Evolutionary conservation across 2,329 filamentous ascomycete genomes (phyloP), one percentile per base, ranked within the genome.

Genomic region (Paraconiothyrium sp.): DNA sequence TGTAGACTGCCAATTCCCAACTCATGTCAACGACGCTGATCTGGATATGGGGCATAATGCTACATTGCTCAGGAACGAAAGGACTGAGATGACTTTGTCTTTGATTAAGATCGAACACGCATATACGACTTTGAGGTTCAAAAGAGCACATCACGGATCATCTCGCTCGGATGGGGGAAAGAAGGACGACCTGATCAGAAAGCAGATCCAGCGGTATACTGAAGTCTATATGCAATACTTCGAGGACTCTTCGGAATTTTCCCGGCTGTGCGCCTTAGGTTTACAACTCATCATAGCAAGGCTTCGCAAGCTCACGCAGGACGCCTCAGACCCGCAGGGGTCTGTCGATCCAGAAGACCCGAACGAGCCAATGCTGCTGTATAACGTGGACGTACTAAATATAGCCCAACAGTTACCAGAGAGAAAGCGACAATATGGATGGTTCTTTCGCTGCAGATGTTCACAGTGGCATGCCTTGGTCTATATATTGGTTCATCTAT

Each of bases 401-500:
- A 59, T 60, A 14, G 27, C 59, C 16, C 34, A 61, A 58, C 62
- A 65, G 30, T 41, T 67, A 11, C 62, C 65, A 14, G 22, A 52
- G n/a, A 58, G 43, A 11, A 55, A 57, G 57, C 80, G 80, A 10
- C 83, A 83, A 50, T 88, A 84, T 82, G 83, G 84, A 20, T 89
- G 86, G 86, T 76, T 87, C 6, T 88, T 86, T 71, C 84, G 87
- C 66, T 67, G 65, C 55, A 86, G 84, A 0, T 88, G 87, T 69
- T 85, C 83, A 0, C 85, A 88, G 61, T 88, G 86, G 85, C 82
- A 88, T 64, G 84, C 86, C 4, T 81, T 88, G 3, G 84, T 85
- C 0, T 88, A 85, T 65, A 77, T 87, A 0, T 67, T 88, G 32
- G 79, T 88, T 13, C 84, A 87, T 67, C 74, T 83, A 1, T 81